Evolutionary conservation across 495 filamentous ascomycete species (phyloP).

Genomic region (Umbilicaria muhlenbergii): DNA sequence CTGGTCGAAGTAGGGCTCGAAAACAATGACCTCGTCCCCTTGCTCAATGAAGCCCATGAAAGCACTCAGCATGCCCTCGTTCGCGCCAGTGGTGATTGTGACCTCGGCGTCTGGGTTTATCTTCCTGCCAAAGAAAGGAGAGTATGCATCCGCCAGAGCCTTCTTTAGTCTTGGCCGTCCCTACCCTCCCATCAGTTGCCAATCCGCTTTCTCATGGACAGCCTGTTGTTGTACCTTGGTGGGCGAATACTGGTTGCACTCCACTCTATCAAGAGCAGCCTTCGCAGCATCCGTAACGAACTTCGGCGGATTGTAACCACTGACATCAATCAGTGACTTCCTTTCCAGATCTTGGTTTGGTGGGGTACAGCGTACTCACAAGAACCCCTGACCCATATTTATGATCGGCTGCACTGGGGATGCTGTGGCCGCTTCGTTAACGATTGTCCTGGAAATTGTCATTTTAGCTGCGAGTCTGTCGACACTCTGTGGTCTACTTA

Average conservation of each 20-base stretch:
- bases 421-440: conserved; percentile 79
- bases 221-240: conserved; percentile 43
- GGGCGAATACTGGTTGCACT: conserved; percentile 97
- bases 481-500: conserved; percentile 20
- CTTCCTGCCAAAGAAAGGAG: conserved; percentile 62
- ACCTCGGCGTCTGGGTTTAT: conserved; percentile 84
- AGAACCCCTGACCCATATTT: conserved; percentile 19
- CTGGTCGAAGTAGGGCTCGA: conserved; percentile 99
- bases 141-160: conserved; percentile 81
- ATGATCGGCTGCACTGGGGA: conserved; percentile 75
- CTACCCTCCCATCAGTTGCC: conserved; percentile 16
- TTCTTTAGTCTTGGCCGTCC: conserved; percentile 81
- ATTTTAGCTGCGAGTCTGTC: background rate
- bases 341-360: background rate
- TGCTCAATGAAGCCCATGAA: conserved; percentile 96
- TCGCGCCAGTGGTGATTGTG: conserved; percentile 89
- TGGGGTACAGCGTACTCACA: conserved; percentile 10
- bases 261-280: conserved; percentile 73
- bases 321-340: conserved; percentile 11
- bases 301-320: conserved; percentile 85
- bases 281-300: conserved; percentile 91
- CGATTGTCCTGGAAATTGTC: conserved; percentile 53
- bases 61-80: conserved; percentile 90
- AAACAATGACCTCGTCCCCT: conserved; percentile 92
- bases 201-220: background rate